These are phyloP conservation scores for Botrytis deweyae DNA, from an alignment of 2,329 filamentous ascomycete species.

Conservation along the genomic window DNA sequence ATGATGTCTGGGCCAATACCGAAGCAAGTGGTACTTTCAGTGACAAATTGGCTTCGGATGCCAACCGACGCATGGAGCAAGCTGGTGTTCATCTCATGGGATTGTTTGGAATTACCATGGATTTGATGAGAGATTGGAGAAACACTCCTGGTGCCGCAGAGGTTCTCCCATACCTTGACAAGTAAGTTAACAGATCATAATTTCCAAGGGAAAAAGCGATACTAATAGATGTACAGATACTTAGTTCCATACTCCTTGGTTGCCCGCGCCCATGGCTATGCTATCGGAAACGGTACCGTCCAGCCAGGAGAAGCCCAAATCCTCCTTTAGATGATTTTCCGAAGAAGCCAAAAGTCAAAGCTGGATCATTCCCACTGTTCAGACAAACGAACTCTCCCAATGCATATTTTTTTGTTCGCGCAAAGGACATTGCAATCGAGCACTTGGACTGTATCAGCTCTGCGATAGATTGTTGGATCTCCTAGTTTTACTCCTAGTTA, in stretches of 20 bases:
- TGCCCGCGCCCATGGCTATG: conserved; percentile 60
- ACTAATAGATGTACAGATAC: conserved; percentile 43
- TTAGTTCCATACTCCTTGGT: conserved; percentile 64
- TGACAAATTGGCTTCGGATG: conserved; percentile 57
- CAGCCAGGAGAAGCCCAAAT: conserved; percentile 51
- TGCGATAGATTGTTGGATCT: background rate
- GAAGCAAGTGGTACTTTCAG: conserved; percentile 69
- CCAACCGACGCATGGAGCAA: conserved; percentile 64
- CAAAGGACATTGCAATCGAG: background rate
- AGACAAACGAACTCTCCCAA: background rate
- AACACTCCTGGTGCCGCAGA: conserved; percentile 50
- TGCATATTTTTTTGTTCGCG: background rate
- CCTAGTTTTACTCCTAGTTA: background rate
- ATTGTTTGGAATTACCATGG: conserved; percentile 37
- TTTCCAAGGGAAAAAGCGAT: background rate
- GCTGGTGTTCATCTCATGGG: conserved; percentile 59
- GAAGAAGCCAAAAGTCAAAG: background rate
- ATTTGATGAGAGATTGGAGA: conserved; percentile 37
- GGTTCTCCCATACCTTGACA: conserved; percentile 63
- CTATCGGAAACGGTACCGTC: conserved; percentile 59
- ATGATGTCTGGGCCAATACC: conserved; percentile 71
- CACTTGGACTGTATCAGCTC: background rate
- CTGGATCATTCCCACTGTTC: background rate
- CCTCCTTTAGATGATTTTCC: background rate
- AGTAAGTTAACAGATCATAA: conserved; percentile 35